Evolutionary conservation across 2,329 filamentous ascomycete species (phyloP).

Genomic region (Huntiella abstrusa): DNA sequence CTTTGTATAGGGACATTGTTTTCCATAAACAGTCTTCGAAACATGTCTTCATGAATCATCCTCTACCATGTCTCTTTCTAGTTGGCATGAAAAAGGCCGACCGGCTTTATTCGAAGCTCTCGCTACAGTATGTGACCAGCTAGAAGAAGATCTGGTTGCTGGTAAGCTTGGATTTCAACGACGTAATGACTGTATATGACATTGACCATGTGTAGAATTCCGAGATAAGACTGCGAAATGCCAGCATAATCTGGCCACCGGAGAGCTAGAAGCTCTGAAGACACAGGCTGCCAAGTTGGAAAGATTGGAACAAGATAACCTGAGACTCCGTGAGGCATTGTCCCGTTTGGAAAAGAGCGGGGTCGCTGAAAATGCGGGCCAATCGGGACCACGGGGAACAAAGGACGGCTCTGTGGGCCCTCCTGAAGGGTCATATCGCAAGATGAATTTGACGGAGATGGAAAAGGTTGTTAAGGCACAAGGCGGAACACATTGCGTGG

Average conservation of each 20-base stretch:
- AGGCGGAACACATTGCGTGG: too few relatives aligned
- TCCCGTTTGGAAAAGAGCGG: conserved; percentile 14
- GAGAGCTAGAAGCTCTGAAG: conserved; percentile 20
- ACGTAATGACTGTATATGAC: not conserved
- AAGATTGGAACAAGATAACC: conserved; percentile 24
- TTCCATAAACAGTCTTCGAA: not conserved
- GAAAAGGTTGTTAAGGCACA: too few relatives aligned
- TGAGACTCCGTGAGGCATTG: conserved; percentile 20
- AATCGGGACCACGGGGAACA: too few relatives aligned
- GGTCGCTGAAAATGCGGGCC: too few relatives aligned
- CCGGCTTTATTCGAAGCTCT: conserved; percentile 23
- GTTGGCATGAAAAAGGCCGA: conserved; percentile 22
- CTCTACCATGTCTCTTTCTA: conserved; percentile 17
- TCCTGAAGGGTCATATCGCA: too few relatives aligned
- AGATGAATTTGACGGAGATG: too few relatives aligned
- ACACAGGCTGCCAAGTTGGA: conserved; percentile 18
- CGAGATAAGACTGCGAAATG: conserved; percentile 14
- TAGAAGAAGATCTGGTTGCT: conserved; percentile 21
- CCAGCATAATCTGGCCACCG: conserved; percentile 10
- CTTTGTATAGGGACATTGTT: too few relatives aligned
- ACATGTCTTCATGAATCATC: conserved; percentile 2
- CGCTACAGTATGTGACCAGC: conserved; percentile 21
- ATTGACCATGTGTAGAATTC: conserved; percentile 3
- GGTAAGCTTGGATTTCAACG: conserved; percentile 16
- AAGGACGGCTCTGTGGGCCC: too few relatives aligned